phyloP scores from a whole-genome alignment of 2,329 filamentous ascomycete species.

The Dendryphion nanum region DNA sequence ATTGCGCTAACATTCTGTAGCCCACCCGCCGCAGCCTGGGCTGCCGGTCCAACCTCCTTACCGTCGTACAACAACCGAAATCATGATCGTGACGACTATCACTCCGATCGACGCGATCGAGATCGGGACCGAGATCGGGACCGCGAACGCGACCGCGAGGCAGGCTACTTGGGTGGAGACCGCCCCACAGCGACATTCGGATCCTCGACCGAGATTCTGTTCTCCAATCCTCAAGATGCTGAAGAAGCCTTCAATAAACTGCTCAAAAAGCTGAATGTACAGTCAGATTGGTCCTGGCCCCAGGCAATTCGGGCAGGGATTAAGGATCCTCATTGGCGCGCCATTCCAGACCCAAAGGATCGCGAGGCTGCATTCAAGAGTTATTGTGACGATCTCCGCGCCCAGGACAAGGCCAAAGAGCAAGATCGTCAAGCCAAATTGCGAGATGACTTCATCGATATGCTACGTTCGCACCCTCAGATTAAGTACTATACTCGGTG shows the following conservation, averaged over 20 bases:
- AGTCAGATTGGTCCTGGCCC: constrained; percentile 91
- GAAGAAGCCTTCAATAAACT: constrained; percentile 92
- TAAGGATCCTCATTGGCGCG: constrained; percentile 88
- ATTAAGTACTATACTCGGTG: constrained; percentile 96
- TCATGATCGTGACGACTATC: constrained; percentile 42
- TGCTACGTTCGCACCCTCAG: constrained; percentile 94
- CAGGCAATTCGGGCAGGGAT: constrained; percentile 82
- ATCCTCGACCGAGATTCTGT: constrained; percentile 54
- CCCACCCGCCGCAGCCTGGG: constrained; percentile 51
- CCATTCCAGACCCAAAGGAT: constrained; percentile 88
- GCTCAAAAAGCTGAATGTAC: constrained; percentile 78
- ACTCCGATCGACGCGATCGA: constrained; percentile 39
- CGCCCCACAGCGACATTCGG: constrained; percentile 32
- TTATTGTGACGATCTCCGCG: constrained; percentile 84
- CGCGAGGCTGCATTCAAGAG: constrained; percentile 91
- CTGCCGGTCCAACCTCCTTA: constrained; percentile 56
- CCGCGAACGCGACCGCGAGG: constrained; percentile 49
- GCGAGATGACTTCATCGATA: constrained; percentile 88
- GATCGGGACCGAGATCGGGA: too few relatives aligned
- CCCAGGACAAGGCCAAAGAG: constrained; percentile 90
- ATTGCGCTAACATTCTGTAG: constrained; percentile 7
- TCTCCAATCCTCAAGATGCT: constrained; percentile 70
- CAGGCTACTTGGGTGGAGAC: constrained; percentile 40
- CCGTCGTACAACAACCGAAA: constrained; percentile 33
- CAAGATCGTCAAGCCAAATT: constrained; percentile 91